Percentiles rank a stretch among this genome's conserved stretches.
Conservation (phyloP, 495 filamentous ascomycete species). For the Penicillium flavigenum region DNA sequence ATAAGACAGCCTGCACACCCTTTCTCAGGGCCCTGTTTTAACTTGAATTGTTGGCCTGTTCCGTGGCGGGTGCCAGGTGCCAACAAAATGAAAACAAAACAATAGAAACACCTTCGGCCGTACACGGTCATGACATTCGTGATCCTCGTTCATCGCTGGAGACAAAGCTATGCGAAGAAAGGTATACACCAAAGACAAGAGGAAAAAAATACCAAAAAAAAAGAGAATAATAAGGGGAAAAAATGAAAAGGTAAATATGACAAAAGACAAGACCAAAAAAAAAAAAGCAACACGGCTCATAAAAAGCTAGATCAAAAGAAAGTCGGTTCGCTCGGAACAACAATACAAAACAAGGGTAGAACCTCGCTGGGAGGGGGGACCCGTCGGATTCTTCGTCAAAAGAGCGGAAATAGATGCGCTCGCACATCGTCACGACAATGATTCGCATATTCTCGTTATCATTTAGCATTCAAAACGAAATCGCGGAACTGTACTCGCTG, state of each 20-base stretch:
- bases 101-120: constrained; percentile 37
- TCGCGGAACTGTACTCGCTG: constrained; percentile 23
- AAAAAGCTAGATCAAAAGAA: constrained; percentile 18
- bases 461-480: constrained; percentile 18
- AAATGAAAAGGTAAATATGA: constrained; percentile 29
- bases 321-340: constrained; percentile 18
- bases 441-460: constrained; percentile 21
- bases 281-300: constrained; percentile 26
- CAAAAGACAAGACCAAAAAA: constrained; percentile 27
- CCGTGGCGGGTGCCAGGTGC: constrained; percentile 10
- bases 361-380: constrained; percentile 24
- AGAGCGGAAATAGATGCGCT: constrained; percentile 24
- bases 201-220: constrained; percentile 16
- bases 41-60: constrained; percentile 10
- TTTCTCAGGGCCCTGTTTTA: neutral
- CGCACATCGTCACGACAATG: constrained; percentile 29
- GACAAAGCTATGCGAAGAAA: constrained; percentile 45
- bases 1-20: constrained; percentile 9
- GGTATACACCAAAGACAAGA: constrained; percentile 38
- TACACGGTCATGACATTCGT: constrained; percentile 52
- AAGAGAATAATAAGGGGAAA: constrained; percentile 18
- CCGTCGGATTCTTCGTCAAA: constrained; percentile 21
- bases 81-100: constrained; percentile 22
- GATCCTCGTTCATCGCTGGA: constrained; percentile 49
- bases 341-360: constrained; percentile 17